phyloP scores from a whole-genome alignment of 2,329 filamentous ascomycete species.

The Diplodia seriata region DNA sequence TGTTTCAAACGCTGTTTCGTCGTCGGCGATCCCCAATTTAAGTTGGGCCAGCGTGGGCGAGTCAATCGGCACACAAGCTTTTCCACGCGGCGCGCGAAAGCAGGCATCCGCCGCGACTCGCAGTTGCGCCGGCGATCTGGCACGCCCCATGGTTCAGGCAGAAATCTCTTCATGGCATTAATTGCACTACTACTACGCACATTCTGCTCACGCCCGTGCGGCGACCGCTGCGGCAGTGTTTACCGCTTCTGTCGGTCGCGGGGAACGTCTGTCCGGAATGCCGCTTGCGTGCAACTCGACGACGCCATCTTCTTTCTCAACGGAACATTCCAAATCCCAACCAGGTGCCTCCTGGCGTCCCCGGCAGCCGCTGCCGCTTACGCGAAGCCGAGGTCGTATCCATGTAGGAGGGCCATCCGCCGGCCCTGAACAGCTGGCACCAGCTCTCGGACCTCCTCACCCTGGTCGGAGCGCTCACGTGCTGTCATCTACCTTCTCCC shows the following conservation, averaged over 20 bases:
- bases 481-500: constrained; percentile 4
- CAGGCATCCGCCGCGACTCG: constrained; percentile 21
- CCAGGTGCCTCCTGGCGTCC: constrained; percentile 10
- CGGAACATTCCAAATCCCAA: constrained; percentile 30
- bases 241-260: neutral
- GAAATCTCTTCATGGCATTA: neutral
- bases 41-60: constrained; percentile 16
- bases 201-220: neutral
- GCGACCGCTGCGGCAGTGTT: neutral
- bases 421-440: constrained; percentile 13
- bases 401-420: constrained; percentile 5
- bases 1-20: constrained; percentile 24
- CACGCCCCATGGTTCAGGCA: constrained; percentile 11
- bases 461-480: constrained; percentile 17
- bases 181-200: too few relatives aligned
- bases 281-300: constrained; percentile 18
- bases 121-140: constrained; percentile 23
- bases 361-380: constrained; percentile 15
- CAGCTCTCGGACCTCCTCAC: constrained; percentile 14
- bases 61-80: constrained; percentile 29
- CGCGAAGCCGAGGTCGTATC: constrained; percentile 22
- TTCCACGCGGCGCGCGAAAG: constrained; percentile 8
- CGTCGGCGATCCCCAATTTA: constrained; percentile 22
- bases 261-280: constrained; percentile 1
- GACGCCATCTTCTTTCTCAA: constrained; percentile 24